A percentile compares a stretch with the other conserved stretches of the same genome.
These are phyloP conservation scores for Aspergillus affinis DNA, from an alignment of 495 filamentous ascomycete species.

Conservation along the genomic window DNA sequence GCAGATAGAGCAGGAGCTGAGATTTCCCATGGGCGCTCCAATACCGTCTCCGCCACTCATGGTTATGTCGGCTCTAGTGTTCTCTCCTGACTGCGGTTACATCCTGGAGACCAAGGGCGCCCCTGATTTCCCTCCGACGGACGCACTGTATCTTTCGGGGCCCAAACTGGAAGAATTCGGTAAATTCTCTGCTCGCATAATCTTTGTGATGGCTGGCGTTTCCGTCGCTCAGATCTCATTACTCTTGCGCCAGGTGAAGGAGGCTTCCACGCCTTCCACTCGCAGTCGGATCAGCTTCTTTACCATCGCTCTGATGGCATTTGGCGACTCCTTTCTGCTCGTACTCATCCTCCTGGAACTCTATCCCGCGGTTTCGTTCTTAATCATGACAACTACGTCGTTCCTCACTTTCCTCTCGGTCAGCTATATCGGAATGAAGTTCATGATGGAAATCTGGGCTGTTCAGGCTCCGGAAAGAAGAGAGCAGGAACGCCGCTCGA, in stretches of 20 bases:
- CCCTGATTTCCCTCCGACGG: constrained; percentile 63
- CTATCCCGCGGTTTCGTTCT: constrained; percentile 62
- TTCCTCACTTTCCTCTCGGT: constrained; percentile 74
- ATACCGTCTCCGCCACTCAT: constrained; percentile 65
- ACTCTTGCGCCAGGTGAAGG: constrained; percentile 82
- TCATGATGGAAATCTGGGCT: constrained; percentile 84
- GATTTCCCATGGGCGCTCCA: constrained; percentile 80
- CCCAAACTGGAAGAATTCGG: constrained; percentile 76
- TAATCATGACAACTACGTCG: constrained; percentile 64
- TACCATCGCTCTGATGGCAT: constrained; percentile 78
- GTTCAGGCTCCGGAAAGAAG: constrained; percentile 81
- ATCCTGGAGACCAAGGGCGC: constrained; percentile 86
- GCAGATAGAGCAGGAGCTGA: constrained; percentile 78
- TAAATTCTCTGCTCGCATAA: constrained; percentile 61
- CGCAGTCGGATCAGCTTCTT: constrained; percentile 87
- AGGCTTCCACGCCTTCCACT: constrained; percentile 92
- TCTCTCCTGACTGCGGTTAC: constrained; percentile 92
- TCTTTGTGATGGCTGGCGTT: constrained; percentile 63
- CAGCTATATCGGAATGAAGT: constrained; percentile 75
- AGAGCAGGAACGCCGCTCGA: constrained; percentile 45
- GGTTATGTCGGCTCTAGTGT: constrained; percentile 79
- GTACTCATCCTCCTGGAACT: constrained; percentile 63
- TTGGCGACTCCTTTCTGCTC: constrained; percentile 76
- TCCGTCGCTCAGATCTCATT: constrained; percentile 71
- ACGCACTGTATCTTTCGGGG: constrained; percentile 69